Evolutionary conservation across 306 rosid genomes (phyloP).

Genomic region (Delonix regia): DNA sequence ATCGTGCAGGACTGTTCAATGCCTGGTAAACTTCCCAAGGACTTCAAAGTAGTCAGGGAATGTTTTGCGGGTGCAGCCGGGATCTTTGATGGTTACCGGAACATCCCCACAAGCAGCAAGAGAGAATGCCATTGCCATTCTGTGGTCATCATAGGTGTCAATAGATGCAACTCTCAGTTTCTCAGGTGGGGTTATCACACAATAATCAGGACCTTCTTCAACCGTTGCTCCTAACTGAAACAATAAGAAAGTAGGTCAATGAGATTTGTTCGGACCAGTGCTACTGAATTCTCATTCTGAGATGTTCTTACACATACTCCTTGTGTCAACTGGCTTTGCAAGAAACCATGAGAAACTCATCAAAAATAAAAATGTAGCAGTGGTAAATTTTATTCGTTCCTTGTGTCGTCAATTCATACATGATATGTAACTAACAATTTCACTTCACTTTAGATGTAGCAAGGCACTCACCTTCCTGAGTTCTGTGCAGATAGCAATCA

Average conservation of each 20-base stretch:
- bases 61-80: slow-evolving; percentile 95
- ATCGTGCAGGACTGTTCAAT: slow-evolving; percentile 48
- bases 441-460: neutral
- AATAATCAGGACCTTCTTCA: slow-evolving; percentile 97
- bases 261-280: neutral
- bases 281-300: neutral
- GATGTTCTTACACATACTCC: neutral
- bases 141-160: slow-evolving; percentile 96
- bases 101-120: slow-evolving; percentile 96
- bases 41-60: slow-evolving; percentile 98
- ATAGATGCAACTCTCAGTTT: slow-evolving; percentile 73
- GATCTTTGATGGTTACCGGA: slow-evolving; percentile 96
- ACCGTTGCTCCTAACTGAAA: slow-evolving; percentile 96
- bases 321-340: too few species aligned
- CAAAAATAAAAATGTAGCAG: too few species aligned
- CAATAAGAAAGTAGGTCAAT: neutral
- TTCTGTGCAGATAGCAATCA: slow-evolving; percentile 99
- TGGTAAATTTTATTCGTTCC: too few species aligned
- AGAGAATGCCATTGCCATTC: slow-evolving; percentile 99
- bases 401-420: too few species aligned
- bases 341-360: too few species aligned
- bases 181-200: slow-evolving; percentile 94
- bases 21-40: slow-evolving; percentile 72
- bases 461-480: slow-evolving; percentile 77
- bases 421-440: neutral